These are phyloP conservation scores for Cercospora sesami DNA, from an alignment of 2,329 filamentous ascomycete species.

Conservation along the genomic window DNA sequence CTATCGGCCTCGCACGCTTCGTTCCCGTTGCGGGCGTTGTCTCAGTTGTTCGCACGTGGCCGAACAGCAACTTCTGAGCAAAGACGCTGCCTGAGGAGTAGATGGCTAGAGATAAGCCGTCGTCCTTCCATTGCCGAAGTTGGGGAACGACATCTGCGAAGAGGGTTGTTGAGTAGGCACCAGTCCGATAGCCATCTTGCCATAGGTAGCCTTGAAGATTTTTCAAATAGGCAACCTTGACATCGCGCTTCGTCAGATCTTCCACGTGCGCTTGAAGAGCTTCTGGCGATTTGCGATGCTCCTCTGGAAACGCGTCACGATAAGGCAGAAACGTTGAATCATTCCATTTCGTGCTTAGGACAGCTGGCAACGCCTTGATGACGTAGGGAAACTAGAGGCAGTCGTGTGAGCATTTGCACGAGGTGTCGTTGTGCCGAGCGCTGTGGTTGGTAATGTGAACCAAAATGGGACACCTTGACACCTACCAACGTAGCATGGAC, in stretches of 20 bases:
- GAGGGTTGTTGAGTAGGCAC: constrained; percentile 68
- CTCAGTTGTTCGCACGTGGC: constrained; percentile 48
- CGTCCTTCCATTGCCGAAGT: constrained; percentile 55
- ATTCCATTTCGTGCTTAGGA: constrained; percentile 68
- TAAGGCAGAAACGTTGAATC: constrained; percentile 64
- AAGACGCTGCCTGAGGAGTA: constrained; percentile 80
- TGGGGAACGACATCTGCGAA: constrained; percentile 69
- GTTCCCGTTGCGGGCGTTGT: constrained; percentile 18
- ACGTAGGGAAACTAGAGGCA: constrained; percentile 69
- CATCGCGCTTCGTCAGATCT: constrained; percentile 69
- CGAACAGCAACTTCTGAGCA: constrained; percentile 78
- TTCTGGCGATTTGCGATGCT: constrained; percentile 59
- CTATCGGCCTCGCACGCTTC: constrained; percentile 20
- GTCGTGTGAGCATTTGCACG: constrained; percentile 1
- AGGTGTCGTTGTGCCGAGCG: constrained; percentile 4
- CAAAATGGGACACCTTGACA: constrained; percentile 15
- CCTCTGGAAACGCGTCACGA: constrained; percentile 68
- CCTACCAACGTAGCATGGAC: constrained; percentile 81
- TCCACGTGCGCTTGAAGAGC: constrained; percentile 66
- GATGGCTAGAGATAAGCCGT: constrained; percentile 64
- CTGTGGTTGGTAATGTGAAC: constrained; percentile 12
- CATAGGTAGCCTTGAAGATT: constrained; percentile 77
- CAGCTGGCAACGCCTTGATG: constrained; percentile 63
- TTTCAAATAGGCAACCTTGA: constrained; percentile 77
- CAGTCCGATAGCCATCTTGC: constrained; percentile 70